Evolutionary conservation across 2,329 filamentous ascomycete species (phyloP).

Genomic region (Aspergillus neotritici): DNA sequence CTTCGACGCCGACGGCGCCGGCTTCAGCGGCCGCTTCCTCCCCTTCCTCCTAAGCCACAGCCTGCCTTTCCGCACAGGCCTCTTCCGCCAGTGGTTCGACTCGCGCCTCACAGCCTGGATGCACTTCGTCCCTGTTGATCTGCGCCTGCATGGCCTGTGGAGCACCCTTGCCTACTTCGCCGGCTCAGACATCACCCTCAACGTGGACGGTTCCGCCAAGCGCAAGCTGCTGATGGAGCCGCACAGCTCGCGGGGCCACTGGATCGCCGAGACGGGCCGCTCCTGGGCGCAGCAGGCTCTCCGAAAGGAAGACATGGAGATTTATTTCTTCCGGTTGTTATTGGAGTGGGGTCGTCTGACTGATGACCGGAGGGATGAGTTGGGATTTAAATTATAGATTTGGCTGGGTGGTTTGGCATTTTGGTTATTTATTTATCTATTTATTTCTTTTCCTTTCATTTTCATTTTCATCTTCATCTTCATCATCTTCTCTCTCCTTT

Average conservation of each 20-base stretch:
- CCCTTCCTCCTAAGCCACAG: constrained; percentile 60
- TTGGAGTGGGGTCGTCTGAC: constrained; percentile 70
- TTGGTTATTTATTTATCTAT: background rate
- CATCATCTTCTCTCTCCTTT: background rate
- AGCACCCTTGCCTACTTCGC: constrained; percentile 69
- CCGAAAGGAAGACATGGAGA: constrained; percentile 68
- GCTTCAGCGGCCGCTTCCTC: constrained; percentile 61
- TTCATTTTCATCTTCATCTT: background rate
- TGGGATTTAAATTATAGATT: constrained; percentile 35
- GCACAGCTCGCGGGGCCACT: constrained; percentile 51
- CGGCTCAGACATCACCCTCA: constrained; percentile 40
- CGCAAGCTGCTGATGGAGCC: constrained; percentile 45
- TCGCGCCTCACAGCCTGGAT: constrained; percentile 68
- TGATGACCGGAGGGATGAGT: constrained; percentile 52
- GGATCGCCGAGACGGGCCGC: constrained; percentile 61
- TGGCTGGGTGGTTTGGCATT: background rate
- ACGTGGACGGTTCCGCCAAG: constrained; percentile 30
- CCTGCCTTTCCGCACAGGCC: constrained; percentile 62
- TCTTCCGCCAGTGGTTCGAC: constrained; percentile 77
- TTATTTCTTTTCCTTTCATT: background rate
- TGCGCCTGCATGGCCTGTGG: constrained; percentile 67
- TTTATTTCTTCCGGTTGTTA: constrained; percentile 72
- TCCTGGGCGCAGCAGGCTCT: constrained; percentile 61
- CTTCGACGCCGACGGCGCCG: constrained; percentile 63
- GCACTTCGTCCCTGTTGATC: constrained; percentile 73